Evolutionary conservation across 2,329 filamentous ascomycete genomes (phyloP).

Genomic region (Xylariaceae sp.): DNA sequence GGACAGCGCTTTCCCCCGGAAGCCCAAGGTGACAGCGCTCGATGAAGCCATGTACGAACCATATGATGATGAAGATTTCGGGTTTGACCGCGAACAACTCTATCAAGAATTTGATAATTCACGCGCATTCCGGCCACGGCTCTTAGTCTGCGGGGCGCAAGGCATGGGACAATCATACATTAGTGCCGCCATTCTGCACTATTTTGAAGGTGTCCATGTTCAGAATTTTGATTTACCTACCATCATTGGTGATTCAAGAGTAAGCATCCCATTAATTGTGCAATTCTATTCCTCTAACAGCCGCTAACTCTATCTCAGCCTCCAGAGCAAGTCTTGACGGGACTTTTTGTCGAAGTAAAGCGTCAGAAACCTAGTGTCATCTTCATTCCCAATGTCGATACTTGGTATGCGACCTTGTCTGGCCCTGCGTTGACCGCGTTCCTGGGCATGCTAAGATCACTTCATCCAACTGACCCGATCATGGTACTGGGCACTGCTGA

Average conservation of each 20-base stretch:
- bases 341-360: slow-evolving; percentile 90
- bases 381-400: slow-evolving; percentile 87
- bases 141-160: slow-evolving; percentile 79
- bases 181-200: slow-evolving; percentile 82
- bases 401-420: slow-evolving; percentile 76
- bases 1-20: slow-evolving; percentile 79
- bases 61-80: slow-evolving; percentile 79
- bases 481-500: slow-evolving; percentile 88
- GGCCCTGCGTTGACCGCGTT: slow-evolving; percentile 80
- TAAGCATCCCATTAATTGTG: slow-evolving; percentile 49
- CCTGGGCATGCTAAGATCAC: slow-evolving; percentile 77
- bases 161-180: slow-evolving; percentile 97
- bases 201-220: slow-evolving; percentile 92
- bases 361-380: slow-evolving; percentile 96
- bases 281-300: slow-evolving; percentile 14
- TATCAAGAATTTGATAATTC: slow-evolving; percentile 83
- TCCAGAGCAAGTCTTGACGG: slow-evolving; percentile 86
- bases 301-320: slow-evolving; percentile 53
- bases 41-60: slow-evolving; percentile 94
- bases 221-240: slow-evolving; percentile 93
- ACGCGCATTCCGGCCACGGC: slow-evolving; percentile 84
- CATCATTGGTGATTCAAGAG: slow-evolving; percentile 81
- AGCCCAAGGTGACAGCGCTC: slow-evolving; percentile 85
- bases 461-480: slow-evolving; percentile 90
- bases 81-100: slow-evolving; percentile 82